These are phyloP conservation scores for Golubevia pallescens DNA, from an alignment of 1,284 basidiomycete species.

Conservation along the genomic window DNA sequence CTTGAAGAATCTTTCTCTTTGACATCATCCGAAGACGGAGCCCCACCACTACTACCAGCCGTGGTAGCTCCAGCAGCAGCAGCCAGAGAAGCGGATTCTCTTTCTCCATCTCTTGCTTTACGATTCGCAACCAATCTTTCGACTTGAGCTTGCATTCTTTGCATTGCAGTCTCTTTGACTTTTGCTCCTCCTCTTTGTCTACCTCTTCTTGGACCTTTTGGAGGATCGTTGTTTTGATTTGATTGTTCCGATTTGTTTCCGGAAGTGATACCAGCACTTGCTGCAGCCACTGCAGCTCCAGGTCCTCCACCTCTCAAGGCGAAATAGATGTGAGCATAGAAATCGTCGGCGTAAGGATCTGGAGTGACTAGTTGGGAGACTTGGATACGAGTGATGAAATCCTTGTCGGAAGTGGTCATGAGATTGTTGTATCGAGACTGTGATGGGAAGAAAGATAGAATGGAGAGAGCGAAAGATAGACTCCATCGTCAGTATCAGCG, in stretches of 20 bases:
- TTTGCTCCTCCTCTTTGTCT: slow-evolving; percentile 15
- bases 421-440: slow-evolving; percentile 79
- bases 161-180: slow-evolving; percentile 55
- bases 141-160: slow-evolving; percentile 63
- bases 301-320: slow-evolving; percentile 65
- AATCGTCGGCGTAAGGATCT: slow-evolving; percentile 96
- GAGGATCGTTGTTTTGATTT: not conserved
- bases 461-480: not conserved
- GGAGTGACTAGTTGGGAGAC: slow-evolving; percentile 86
- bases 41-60: not conserved
- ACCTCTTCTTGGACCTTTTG: not conserved
- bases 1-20: not conserved
- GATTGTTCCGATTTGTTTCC: not conserved
- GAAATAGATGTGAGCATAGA: slow-evolving; percentile 95
- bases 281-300: not conserved
- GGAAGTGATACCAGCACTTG: not conserved
- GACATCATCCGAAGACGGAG: not conserved
- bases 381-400: slow-evolving; percentile 99
- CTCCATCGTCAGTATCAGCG: too few species aligned
- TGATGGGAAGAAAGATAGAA: not conserved
- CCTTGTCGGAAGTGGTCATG: slow-evolving; percentile 99
- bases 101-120: slow-evolving; percentile 28
- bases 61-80: slow-evolving; percentile 20
- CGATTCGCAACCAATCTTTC: slow-evolving; percentile 58
- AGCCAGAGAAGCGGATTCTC: slow-evolving; percentile 35